Conservation (phyloP, 768 basidiomycete genomes). For the Macrolepiota fuliginosa region DNA sequence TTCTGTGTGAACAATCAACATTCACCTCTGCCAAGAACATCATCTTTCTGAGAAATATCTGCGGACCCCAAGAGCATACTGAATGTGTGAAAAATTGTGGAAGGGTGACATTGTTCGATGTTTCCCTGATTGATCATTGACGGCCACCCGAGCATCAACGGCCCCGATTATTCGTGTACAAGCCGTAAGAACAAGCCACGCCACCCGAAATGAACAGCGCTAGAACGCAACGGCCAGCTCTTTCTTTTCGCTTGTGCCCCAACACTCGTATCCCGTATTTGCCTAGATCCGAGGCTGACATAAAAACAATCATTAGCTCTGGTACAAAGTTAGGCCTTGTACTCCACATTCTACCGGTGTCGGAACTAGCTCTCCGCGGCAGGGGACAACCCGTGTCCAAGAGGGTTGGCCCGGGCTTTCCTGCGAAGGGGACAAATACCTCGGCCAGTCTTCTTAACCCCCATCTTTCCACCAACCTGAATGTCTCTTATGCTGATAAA, state of each 20-base stretch:
- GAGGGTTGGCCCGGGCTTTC: background rate
- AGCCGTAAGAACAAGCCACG: background rate
- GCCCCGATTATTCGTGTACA: background rate
- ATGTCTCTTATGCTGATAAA: background rate
- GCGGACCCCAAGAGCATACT: no score
- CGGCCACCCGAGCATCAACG: background rate
- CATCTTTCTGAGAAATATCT: no score
- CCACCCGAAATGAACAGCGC: no score
- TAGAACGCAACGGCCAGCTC: no score
- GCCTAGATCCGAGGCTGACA: background rate
- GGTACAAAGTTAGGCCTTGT: background rate
- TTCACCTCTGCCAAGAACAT: background rate
- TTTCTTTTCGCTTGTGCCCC: background rate
- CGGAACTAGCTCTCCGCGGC: background rate
- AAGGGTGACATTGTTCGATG: background rate
- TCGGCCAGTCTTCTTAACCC: background rate
- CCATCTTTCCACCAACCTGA: background rate
- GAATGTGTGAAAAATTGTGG: background rate
- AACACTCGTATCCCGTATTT: background rate
- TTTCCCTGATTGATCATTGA: background rate
- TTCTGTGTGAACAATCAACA: background rate
- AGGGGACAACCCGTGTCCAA: background rate
- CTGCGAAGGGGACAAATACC: background rate
- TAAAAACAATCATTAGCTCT: background rate
- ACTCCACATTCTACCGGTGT: background rate